A percentile compares a stretch with the other conserved stretches of the same genome.
These are phyloP conservation scores for Ambrosia artemisiifolia DNA, from an alignment of 129 eudicot genomes.

Conservation along the genomic window DNA sequence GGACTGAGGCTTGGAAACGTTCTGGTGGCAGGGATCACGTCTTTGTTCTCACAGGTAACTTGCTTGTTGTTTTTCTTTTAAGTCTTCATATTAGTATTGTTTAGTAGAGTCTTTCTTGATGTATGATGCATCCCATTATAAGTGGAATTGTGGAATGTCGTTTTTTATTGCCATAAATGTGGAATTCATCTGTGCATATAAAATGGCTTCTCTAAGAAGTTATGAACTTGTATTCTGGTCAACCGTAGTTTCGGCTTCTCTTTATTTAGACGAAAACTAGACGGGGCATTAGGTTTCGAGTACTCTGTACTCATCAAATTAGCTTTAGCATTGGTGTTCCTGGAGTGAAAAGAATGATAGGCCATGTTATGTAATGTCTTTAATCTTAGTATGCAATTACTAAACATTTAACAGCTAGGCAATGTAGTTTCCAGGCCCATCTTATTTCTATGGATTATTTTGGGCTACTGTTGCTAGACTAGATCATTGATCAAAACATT, in stretches of 20 bases:
- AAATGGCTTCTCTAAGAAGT: not conserved
- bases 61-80: constrained; percentile 5
- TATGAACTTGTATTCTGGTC: too few species aligned
- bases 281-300: too few species aligned
- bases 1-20: constrained; percentile 72
- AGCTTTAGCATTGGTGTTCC: not conserved
- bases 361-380: not conserved
- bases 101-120: not conserved
- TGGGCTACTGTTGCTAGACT: not conserved
- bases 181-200: not conserved
- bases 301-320: too few species aligned
- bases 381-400: not conserved
- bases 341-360: not conserved
- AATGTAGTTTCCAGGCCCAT: not conserved
- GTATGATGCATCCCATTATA: not conserved
- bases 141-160: not conserved
- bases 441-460: not conserved
- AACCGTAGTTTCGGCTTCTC: too few species aligned
- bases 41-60: constrained; percentile 82
- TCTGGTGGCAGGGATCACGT: constrained; percentile 96
- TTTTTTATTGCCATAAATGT: not conserved
- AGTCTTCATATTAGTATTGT: constrained; percentile 4
- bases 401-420: not conserved
- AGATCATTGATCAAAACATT: not conserved
- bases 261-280: too few species aligned